Conservation (phyloP, 176 grass and related monocot species). For the Oryza glaberrima region DNA sequence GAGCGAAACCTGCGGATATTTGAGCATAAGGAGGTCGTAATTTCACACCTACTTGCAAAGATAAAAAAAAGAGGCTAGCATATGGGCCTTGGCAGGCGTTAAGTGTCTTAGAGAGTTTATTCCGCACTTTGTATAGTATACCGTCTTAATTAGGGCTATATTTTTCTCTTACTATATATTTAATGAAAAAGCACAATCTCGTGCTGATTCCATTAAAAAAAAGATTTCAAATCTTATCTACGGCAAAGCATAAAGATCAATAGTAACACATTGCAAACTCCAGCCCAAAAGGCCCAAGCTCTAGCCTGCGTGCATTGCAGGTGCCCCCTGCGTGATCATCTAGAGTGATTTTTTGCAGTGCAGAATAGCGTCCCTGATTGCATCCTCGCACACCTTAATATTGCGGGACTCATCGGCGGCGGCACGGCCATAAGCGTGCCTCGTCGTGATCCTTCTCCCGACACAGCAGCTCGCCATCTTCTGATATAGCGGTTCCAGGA, state of each 20-base stretch:
- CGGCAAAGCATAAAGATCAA: background rate
- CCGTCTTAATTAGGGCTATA: too few species aligned
- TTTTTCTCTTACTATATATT: too few species aligned
- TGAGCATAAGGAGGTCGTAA: too few species aligned
- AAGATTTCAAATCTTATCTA: background rate
- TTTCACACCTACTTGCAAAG: too few species aligned
- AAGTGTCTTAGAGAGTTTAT: too few species aligned
- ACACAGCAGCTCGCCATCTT: constrained; percentile 19
- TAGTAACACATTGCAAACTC: background rate
- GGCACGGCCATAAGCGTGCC: background rate
- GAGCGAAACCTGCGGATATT: too few species aligned
- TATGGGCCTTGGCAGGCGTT: too few species aligned
- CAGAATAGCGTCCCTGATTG: constrained; percentile 47
- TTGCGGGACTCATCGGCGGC: background rate
- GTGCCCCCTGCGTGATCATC: background rate
- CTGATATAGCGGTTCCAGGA: constrained; percentile 37
- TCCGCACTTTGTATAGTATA: too few species aligned
- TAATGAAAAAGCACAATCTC: too few species aligned
- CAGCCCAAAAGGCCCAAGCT: background rate
- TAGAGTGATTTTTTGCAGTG: constrained; percentile 42
- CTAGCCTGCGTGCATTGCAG: background rate
- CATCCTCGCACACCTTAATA: constrained; percentile 34
- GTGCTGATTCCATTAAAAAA: too few species aligned
- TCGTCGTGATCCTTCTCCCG: background rate
- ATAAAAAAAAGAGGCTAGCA: too few species aligned